These are phyloP conservation scores for Venturia oleaginea DNA, from an alignment of 2,329 filamentous ascomycete species.

Conservation along the genomic window DNA sequence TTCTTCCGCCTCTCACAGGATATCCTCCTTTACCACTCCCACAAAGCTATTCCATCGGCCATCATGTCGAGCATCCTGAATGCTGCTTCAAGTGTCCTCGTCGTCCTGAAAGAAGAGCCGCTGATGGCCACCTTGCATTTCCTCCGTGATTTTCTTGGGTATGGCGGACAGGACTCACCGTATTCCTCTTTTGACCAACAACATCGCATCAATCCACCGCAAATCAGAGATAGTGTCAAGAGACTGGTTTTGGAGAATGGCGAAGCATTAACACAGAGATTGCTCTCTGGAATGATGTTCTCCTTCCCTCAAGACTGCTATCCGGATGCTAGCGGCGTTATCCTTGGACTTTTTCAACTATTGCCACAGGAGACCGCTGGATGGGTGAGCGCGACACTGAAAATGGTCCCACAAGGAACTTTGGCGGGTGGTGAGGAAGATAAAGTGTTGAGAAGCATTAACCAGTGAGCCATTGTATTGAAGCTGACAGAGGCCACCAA, in stretches of 20 bases:
- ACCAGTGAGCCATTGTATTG: conserved; percentile 38
- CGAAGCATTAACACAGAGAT: conserved; percentile 71
- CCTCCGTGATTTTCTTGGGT: conserved; percentile 79
- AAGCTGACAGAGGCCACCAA: background rate
- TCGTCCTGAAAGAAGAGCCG: conserved; percentile 83
- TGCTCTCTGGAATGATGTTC: conserved; percentile 98
- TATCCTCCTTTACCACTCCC: conserved; percentile 84
- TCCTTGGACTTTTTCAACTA: conserved; percentile 81
- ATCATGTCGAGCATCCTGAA: conserved; percentile 78
- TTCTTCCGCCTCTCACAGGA: conserved; percentile 92
- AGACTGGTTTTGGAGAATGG: conserved; percentile 62
- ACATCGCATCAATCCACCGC: conserved; percentile 44
- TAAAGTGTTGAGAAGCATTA: conserved; percentile 70
- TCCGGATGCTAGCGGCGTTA: conserved; percentile 84
- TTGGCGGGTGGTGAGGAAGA: conserved; percentile 73
- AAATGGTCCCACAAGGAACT: conserved; percentile 72
- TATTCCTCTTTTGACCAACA: conserved; percentile 53
- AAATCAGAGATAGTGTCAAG: conserved; percentile 64
- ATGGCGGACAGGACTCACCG: conserved; percentile 64
- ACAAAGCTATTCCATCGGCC: conserved; percentile 68
- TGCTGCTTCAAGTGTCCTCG: conserved; percentile 76
- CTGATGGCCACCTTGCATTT: conserved; percentile 89
- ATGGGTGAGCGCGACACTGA: conserved; percentile 79
- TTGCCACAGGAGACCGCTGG: conserved; percentile 67
- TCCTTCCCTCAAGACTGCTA: conserved; percentile 95